Percentiles rank a stretch among this genome's conserved stretches.
Conservation (phyloP, 2,329 filamentous ascomycete species). For the Epichloe bromicola region DNA sequence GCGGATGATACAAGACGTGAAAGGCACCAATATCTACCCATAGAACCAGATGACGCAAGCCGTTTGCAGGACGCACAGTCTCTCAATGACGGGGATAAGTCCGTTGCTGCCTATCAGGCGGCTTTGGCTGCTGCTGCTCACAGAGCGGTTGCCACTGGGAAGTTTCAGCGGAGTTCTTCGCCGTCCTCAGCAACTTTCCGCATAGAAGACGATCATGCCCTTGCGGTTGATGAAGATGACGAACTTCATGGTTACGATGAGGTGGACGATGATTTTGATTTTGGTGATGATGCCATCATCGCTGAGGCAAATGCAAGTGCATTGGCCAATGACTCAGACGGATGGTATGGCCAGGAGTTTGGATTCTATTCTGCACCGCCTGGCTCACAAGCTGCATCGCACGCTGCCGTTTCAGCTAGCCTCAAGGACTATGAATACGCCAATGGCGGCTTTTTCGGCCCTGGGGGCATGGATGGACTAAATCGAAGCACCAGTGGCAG, state of each 20-base stretch:
- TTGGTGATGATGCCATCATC: slow-evolving; percentile 82
- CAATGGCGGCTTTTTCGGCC: slow-evolving; percentile 82
- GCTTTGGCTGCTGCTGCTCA: slow-evolving; percentile 73
- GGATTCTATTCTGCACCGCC: slow-evolving; percentile 71
- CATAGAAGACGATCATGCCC: slow-evolving; percentile 1
- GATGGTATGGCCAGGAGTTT: slow-evolving; percentile 93
- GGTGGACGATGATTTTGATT: slow-evolving; percentile 50
- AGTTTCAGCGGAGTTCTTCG: slow-evolving; percentile 52
- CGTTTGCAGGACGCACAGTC: slow-evolving; percentile 1
- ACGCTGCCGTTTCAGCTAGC: slow-evolving; percentile 22
- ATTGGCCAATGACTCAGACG: slow-evolving; percentile 81
- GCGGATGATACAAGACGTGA: slow-evolving; percentile 8
- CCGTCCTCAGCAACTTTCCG: slow-evolving; percentile 14
- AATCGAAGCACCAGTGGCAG: slow-evolving; percentile 62
- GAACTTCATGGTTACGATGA: slow-evolving; percentile 40
- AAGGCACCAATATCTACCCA: not conserved
- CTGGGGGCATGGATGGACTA: slow-evolving; percentile 42
- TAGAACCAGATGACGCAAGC: not conserved
- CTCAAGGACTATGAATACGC: slow-evolving; percentile 43
- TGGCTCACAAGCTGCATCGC: slow-evolving; percentile 29
- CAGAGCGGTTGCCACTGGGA: slow-evolving; percentile 60
- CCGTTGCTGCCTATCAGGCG: slow-evolving; percentile 60
- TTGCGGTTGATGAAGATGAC: slow-evolving; percentile 7
- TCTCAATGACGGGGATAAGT: slow-evolving; percentile 8
- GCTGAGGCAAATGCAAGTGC: slow-evolving; percentile 91